A percentile compares a stretch with the other conserved stretches of the same genome.
These are phyloP conservation scores for Incumbomyces lentus DNA, from an alignment of 2,329 filamentous ascomycete species.

Conservation along the genomic window DNA sequence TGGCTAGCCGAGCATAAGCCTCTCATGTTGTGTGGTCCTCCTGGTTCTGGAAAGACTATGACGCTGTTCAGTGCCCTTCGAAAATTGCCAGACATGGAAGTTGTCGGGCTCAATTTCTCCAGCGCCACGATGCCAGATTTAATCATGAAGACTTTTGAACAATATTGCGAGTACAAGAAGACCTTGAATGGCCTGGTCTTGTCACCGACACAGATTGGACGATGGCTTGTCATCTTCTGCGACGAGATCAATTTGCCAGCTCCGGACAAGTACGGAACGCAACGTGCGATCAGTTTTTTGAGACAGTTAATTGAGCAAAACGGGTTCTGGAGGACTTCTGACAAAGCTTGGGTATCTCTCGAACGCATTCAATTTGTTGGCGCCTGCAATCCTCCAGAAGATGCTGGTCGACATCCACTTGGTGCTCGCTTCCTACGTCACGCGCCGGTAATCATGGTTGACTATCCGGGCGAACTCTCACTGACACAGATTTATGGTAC, in stretches of 20 bases:
- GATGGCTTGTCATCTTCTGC: slow-evolving; percentile 97
- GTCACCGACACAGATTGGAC: slow-evolving; percentile 88
- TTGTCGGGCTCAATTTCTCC: slow-evolving; percentile 97
- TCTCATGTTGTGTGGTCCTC: slow-evolving; percentile 87
- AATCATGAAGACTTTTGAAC: slow-evolving; percentile 97
- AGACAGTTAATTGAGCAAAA: slow-evolving; percentile 97
- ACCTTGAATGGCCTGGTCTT: slow-evolving; percentile 92
- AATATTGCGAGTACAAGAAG: slow-evolving; percentile 99
- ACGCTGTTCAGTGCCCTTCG: slow-evolving; percentile 94
- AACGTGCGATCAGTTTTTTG: slow-evolving; percentile 93
- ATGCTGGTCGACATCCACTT: slow-evolving; percentile 90
- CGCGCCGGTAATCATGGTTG: slow-evolving; percentile 98
- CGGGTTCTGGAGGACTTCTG: slow-evolving; percentile 95
- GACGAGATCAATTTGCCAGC: slow-evolving; percentile 99
- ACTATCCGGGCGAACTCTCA: slow-evolving; percentile 92
- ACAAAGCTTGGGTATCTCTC: slow-evolving; percentile 95
- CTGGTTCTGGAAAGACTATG: slow-evolving; percentile 99
- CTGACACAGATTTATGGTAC: slow-evolving; percentile 97
- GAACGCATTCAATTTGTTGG: slow-evolving; percentile 98
- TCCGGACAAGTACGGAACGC: slow-evolving; percentile 93
- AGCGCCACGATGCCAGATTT: slow-evolving; percentile 96
- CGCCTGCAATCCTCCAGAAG: slow-evolving; percentile 95
- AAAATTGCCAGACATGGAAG: slow-evolving; percentile 97
- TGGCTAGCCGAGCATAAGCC: slow-evolving; percentile 99
- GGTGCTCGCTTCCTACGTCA: slow-evolving; percentile 89